Base-by-base conservation (phyloP, 2,329 filamentous ascomycete species). In the Conoideocrella luteorostrata region DNA sequence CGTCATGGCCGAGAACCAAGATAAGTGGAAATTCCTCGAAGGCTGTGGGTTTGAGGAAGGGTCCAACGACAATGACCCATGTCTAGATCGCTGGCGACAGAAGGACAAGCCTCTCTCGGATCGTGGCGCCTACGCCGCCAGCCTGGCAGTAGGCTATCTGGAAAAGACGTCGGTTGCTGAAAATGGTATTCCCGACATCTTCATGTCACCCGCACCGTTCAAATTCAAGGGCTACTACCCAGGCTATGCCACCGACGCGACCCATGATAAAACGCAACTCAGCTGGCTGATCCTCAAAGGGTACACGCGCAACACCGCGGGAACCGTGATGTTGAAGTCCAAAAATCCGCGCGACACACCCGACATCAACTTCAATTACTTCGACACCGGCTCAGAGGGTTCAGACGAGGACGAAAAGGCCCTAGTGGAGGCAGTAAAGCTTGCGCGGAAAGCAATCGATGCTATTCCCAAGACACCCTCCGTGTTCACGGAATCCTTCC, bases 341-440 rank as follows among this genome's bases (percentile, higher is more conserved):
- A 62, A 72, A 0, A 74, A 87, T 54, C 82, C 84, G 0, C 74
- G 76, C 1, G 82, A 86, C 43, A 65, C 70, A 2, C 84, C 84
- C 0, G 58, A 73, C 7, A 83, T 87, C 51, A 66, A 68, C 41
- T 84, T 82, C 65, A 76, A 79, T 59, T 82, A 73, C 59, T 82
- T 77, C 63, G 32, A 34, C n/a, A 34, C 32, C 9, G 68, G 32
- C 5, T 34, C 32, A 13, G 3, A 71, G 36, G 64, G 66, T 0
- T 74, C 74, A 18, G 63, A 57, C 18, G 66, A 70, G 18, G 72
- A 75, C 6, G 64, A 67, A 3, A 61, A 62, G 0, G 64, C 68
- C 28, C 69, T 78, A 36, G 15, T 39, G 24, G 37, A 39, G 23
- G 37, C 21, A 9, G 11, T 39, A 4, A 39, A 39, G 24, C 1